Evolutionary conservation across 2,329 filamentous ascomycete species (phyloP).

Genomic region (Ampelomyces quisqualis): DNA sequence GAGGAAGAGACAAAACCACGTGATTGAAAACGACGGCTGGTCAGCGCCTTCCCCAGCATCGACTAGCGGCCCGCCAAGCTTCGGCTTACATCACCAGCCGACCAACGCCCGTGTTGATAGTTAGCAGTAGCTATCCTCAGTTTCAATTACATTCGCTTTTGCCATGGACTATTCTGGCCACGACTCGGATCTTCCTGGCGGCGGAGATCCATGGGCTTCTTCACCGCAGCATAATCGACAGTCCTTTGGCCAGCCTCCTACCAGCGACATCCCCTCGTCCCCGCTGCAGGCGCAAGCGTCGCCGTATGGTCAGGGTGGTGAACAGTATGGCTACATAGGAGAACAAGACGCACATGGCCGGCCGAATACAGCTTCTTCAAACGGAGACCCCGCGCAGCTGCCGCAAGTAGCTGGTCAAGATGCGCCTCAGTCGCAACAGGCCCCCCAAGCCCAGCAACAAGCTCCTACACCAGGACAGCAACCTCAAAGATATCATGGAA

Average conservation of each 20-base stretch:
- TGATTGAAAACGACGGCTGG: constrained; percentile 26
- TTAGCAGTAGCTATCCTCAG: constrained; percentile 19
- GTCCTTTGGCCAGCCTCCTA: constrained; percentile 51
- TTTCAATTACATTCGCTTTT: constrained; percentile 26
- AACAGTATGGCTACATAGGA: constrained; percentile 40
- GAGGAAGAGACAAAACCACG: constrained; percentile 21
- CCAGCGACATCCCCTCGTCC: constrained; percentile 44
- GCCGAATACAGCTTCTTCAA: constrained; percentile 31
- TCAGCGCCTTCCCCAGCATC: constrained; percentile 31
- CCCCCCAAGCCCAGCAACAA: constrained; percentile 29
- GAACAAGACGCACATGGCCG: constrained; percentile 31
- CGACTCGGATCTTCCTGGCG: constrained; percentile 60
- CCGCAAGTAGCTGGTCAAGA: constrained; percentile 36
- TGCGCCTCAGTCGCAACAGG: constrained; percentile 28
- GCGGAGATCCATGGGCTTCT: constrained; percentile 63
- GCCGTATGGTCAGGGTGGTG: constrained; percentile 40
- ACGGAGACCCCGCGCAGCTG: constrained; percentile 39
- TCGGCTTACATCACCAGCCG: constrained; percentile 24
- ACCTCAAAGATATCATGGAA: constrained; percentile 50
- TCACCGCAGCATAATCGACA: constrained; percentile 56
- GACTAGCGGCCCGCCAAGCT: constrained; percentile 24
- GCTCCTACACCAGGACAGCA: constrained; percentile 44
- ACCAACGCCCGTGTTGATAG: constrained; percentile 18
- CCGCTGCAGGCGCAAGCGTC: constrained; percentile 45
- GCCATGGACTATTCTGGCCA: constrained; percentile 66